These are phyloP conservation scores for Xanthoconium separans DNA, from an alignment of 1,284 basidiomycete genomes.

Conservation along the genomic window DNA sequence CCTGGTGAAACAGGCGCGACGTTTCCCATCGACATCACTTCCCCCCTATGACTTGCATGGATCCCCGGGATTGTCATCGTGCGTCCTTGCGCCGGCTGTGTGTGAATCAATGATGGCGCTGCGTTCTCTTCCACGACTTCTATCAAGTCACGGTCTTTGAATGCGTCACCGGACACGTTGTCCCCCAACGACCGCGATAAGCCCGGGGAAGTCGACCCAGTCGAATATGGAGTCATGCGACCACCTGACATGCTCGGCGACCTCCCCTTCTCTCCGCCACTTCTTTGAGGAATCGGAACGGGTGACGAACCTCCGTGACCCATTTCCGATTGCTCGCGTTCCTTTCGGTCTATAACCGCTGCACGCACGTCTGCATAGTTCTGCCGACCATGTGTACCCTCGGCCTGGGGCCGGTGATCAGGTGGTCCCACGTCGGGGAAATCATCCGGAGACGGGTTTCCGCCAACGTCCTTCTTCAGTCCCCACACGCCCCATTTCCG, in stretches of 20 bases:
- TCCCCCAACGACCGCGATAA: conserved; percentile 35
- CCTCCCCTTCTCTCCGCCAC: conserved; percentile 26
- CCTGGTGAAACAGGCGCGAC: conserved; percentile 49
- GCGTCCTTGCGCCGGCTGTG: conserved; percentile 66
- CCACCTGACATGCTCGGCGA: conserved; percentile 29
- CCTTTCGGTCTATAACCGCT: conserved; percentile 62
- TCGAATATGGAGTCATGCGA: conserved; percentile 22
- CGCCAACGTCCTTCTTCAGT: conserved; percentile 51
- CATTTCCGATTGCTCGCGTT: conserved; percentile 40
- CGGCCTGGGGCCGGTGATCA: conserved; percentile 37
- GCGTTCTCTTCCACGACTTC: conserved; percentile 25
- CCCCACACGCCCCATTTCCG: conserved; percentile 87
- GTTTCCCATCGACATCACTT: conserved; percentile 77
- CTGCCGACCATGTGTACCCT: conserved; percentile 42
- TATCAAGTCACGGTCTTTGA: conserved; percentile 30
- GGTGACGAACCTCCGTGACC: conserved; percentile 25
- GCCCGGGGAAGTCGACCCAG: conserved; percentile 28
- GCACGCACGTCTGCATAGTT: conserved; percentile 73
- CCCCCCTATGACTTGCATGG: conserved; percentile 73
- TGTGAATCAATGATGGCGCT: conserved; percentile 53
- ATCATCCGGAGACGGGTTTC: conserved; percentile 38
- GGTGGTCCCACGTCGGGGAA: conserved; percentile 43
- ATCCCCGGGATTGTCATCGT: conserved; percentile 82
- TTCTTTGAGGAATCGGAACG: conserved; percentile 34
- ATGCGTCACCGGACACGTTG: conserved; percentile 17